These are phyloP conservation scores for Phoma sp. DNA, from an alignment of 2,329 filamentous ascomycete genomes.

Conservation along the genomic window DNA sequence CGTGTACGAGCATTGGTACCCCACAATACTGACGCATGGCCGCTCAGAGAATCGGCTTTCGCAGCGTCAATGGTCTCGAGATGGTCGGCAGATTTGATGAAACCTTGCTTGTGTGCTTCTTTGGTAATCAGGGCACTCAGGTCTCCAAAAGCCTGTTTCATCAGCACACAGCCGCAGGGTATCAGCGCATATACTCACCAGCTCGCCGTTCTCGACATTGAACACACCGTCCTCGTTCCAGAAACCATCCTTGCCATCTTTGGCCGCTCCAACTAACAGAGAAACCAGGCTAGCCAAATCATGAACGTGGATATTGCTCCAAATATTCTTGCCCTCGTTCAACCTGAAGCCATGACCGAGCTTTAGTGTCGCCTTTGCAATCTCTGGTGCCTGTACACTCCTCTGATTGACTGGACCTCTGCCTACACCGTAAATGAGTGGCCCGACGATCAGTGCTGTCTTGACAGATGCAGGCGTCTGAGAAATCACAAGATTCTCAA, in stretches of 20 bases:
- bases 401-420: slow-evolving; percentile 61
- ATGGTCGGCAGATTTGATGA: slow-evolving; percentile 15
- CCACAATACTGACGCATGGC: slow-evolving; percentile 27
- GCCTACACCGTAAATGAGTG: slow-evolving; percentile 66
- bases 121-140: slow-evolving; percentile 16
- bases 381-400: slow-evolving; percentile 63
- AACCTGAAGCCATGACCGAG: slow-evolving; percentile 59
- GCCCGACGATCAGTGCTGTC: slow-evolving; percentile 63
- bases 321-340: slow-evolving; percentile 62
- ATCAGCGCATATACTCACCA: not conserved
- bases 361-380: slow-evolving; percentile 58
- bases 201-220: slow-evolving; percentile 65
- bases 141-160: slow-evolving; percentile 20
- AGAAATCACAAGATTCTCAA: slow-evolving; percentile 24
- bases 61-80: slow-evolving; percentile 23
- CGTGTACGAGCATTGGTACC: slow-evolving; percentile 25
- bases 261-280: slow-evolving; percentile 61
- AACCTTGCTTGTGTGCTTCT: slow-evolving; percentile 23
- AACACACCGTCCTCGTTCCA: slow-evolving; percentile 70
- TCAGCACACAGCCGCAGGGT: not conserved
- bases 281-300: slow-evolving; percentile 64
- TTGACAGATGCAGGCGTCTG: slow-evolving; percentile 17
- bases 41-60: slow-evolving; percentile 23
- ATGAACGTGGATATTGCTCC: slow-evolving; percentile 64
- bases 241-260: slow-evolving; percentile 13